Base-by-base conservation (phyloP, 2,329 filamentous ascomycete genomes). In the Trichoderma sp. region DNA sequence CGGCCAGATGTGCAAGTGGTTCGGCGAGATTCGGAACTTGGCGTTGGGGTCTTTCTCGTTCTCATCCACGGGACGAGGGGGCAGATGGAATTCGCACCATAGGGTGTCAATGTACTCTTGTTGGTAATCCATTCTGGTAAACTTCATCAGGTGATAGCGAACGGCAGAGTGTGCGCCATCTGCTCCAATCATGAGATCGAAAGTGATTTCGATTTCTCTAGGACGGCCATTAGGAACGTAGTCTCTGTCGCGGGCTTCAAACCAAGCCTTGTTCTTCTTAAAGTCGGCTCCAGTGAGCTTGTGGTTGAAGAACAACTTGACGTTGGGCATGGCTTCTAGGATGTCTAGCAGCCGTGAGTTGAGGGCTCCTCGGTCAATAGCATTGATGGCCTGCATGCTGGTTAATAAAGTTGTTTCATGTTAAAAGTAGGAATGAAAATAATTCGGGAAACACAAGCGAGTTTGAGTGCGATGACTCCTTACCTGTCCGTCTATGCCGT, bases 1-100 rank as follows among this genome's bases (percentile, higher is more conserved):
- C 0, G 96, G 96, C 96, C 96, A 99, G 79, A 99, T 99, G 81
- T 99, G 96, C 1, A 99, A 86, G 79, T 98, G 95, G 77, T 98
- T 93, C 1, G 94, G 94, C 0, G 94, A 96, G 76, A 98, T 96
- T 62, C 87, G 86, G 79, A 97, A 98, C 75, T 81, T 84, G 32
- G 83, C 81, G 60, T 80, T 76, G 18, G 80, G 75, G 43, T 82
- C 79, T 32, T 78, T 75, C 5, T 74, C 73, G 14, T 74, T 60
- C 8, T 62, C 60, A 26, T 75, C 68, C 0, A 77, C 76, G 2
- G 81, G 73, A 34, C 81, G 81, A 1, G 93, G 86, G 24, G 88
- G 85, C 73, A 99, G 94, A 64, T 90, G 90, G 79, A 99, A 98
- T 79, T 99, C 96, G 81, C 95, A 98, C 96, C 96, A 99, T 6